Evolutionary conservation across 1,284 basidiomycete genomes (phyloP).

Genomic region (Chiua sp.): DNA sequence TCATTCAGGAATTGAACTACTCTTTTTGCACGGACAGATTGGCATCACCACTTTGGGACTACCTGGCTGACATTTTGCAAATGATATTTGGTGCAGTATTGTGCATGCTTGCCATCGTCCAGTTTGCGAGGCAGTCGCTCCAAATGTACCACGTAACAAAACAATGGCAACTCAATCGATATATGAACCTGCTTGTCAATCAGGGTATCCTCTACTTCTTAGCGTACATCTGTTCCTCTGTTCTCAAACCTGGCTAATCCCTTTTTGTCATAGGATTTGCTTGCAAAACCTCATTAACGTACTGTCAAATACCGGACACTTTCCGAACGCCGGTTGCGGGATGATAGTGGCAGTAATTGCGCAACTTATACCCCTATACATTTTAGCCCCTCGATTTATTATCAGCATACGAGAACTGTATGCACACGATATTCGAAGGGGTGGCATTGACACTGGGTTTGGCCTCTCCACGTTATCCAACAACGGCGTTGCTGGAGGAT

Average conservation of each 20-base stretch:
- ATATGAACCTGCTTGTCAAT: neutral
- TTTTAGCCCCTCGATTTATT: no score
- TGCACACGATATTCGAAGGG: no score
- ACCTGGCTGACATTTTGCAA: neutral
- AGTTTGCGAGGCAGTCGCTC: neutral
- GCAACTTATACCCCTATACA: no score
- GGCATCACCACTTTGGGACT: neutral
- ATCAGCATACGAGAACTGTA: no score
- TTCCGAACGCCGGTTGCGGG: no score
- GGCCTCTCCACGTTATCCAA: no score
- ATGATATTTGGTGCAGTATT: neutral
- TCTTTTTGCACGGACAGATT: neutral
- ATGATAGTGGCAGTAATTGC: no score
- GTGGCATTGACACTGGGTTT: no score
- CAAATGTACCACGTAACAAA: neutral
- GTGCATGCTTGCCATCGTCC: neutral
- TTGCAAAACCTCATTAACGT: neutral
- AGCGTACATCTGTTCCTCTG: neutral
- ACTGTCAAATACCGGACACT: no score
- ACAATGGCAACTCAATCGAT: neutral
- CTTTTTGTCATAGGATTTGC: neutral
- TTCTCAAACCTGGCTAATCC: no score
- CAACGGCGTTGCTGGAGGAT: no score
- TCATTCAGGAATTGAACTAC: no score
- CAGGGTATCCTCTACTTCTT: neutral